Base-by-base conservation (phyloP, 225 moss, liverwort and hornwort species). In the Bryum argenteum region DNA sequence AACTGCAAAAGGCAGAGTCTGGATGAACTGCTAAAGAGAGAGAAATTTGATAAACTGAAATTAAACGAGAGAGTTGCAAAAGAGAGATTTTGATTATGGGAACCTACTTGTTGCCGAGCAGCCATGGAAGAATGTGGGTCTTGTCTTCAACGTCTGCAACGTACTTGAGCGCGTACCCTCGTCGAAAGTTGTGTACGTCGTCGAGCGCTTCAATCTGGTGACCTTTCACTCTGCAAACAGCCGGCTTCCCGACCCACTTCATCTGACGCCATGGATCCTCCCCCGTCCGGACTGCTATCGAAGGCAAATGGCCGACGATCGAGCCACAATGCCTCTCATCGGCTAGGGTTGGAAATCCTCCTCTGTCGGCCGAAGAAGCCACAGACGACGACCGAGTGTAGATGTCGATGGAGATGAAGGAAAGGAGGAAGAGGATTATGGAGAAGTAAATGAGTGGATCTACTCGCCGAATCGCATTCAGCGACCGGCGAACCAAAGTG, bases 191-290 rank as follows among this genome's bases (percentile, higher is more conserved):
- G 59, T 93, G 70, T 6, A 69, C 55, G 10, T 67, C 80, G 41
- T 96, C 96, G 17, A 96, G 75, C 33, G 75, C 78, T 65, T 96
- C 96, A 41, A 96, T 96, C 42, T 89, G 23, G 8, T 93, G 80
- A 4, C 93, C 96, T 47, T 87, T 85, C 22, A 93, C 89, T 67
- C 80, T 65, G 51, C 96, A 96, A 17, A 63, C 70, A 13, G 96
- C 93, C 0, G 93, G 93, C 77, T 87, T 79, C 13, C 88, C 89
- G 1, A 90, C 70, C 96, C 96, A 93, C 75, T 96, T 96, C 80
- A 93, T 81, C 56, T 96, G 93, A 37, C 61, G 44, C 82, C 82
- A 82, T 15, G 82, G 56, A 40, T 82, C 78, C 0, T 18, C 23
- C 16, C 0, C 45, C 3, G 45, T 45, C 45, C 11, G 4, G 8